Evolutionary conservation across 805 yeast species (phyloP).

Genomic region (Teunomyces pallodes): DNA sequence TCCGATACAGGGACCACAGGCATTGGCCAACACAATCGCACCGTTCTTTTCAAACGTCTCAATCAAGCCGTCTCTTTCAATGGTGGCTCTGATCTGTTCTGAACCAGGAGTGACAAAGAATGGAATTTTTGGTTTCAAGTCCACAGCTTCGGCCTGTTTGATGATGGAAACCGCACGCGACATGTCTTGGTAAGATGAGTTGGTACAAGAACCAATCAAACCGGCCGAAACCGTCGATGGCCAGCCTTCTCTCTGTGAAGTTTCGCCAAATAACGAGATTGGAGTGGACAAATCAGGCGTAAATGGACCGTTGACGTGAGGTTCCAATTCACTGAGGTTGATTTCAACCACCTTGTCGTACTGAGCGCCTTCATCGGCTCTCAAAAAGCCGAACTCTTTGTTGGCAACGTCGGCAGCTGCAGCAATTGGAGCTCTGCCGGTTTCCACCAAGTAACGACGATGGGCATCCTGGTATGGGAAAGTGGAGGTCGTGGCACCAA

Average conservation of each 20-base stretch:
- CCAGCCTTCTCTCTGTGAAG: conserved; percentile 85
- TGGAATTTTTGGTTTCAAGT: conserved; percentile 86
- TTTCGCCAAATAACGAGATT: conserved; percentile 79
- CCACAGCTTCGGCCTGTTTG: conserved; percentile 85
- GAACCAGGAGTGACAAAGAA: conserved; percentile 96
- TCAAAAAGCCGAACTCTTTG: conserved; percentile 56
- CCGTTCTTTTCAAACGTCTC: conserved; percentile 87
- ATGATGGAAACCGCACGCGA: conserved; percentile 92
- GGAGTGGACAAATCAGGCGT: conserved; percentile 98
- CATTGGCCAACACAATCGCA: conserved; percentile 93
- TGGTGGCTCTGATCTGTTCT: conserved; percentile 97
- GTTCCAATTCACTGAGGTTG: conserved; percentile 86
- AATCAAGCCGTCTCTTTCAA: conserved; percentile 93
- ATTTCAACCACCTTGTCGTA: conserved; percentile 92
- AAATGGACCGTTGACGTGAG: conserved; percentile 96
- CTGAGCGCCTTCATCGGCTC: conserved; percentile 90
- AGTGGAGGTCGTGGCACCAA: conserved; percentile 96
- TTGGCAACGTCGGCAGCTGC: conserved; percentile 72
- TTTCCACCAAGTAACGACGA: conserved; percentile 84
- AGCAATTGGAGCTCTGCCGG: conserved; percentile 82
- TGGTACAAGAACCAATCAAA: conserved; percentile 97
- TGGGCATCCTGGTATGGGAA: conserved; percentile 94
- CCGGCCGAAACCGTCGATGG: conserved; percentile 92
- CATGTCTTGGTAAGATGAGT: conserved; percentile 98
- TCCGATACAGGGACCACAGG: conserved; percentile 99